Base-by-base conservation (phyloP, 83 land plant genomes). In the Isoetes engelmannii region DNA sequence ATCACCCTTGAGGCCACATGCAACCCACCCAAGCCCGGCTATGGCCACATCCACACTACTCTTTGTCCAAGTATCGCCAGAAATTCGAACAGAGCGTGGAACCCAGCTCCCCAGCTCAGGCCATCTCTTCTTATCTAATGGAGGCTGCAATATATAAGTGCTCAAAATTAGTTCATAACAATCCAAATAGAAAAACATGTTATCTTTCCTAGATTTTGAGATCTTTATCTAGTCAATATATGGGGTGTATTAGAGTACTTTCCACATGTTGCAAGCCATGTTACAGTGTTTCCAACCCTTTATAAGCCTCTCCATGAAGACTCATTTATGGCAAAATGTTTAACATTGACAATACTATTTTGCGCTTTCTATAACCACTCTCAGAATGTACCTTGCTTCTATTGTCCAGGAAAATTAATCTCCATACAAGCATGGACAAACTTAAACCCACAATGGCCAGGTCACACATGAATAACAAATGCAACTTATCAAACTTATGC, bases 11-110 rank as follows among this genome's bases (percentile, higher is more conserved):
- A 92, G 82, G 6, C 92, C 95, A 45, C 89, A 49, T 3, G 89
- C 92, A 48, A 85, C 83, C 98, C 98, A 92, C 1, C 98, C 98
- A 7, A 92, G 79, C 0, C 98, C 98, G 6, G 98, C 86, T 3
- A 77, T 80, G 53, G 95, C 87, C 57, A 89, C 80, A 74, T 92
- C 98, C n/a, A 82, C 63, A 65, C 82, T 79, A 61, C 92, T 92
- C 46, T 71, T 83, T 53, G 84, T 85, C 98, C 98, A 92, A 64
- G 81, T 84, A 18, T 68, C 71, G 41, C 98, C 98, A 28, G 87
- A 79, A 28, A 85, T 86, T 61, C 77, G 80, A 21, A 92, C 42
- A 63, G 77, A 83, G 21, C 54, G 73, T 12, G 72, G 57, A 61
- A 75, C 70, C 92, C 94, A 92, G 48, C 71, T 68, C 18, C 95